A percentile compares a stretch with the other conserved stretches of the same genome.
Evolutionary conservation across 1,284 basidiomycete species (phyloP).

Genomic region (Cutaneotrichosporon dermatis): DNA sequence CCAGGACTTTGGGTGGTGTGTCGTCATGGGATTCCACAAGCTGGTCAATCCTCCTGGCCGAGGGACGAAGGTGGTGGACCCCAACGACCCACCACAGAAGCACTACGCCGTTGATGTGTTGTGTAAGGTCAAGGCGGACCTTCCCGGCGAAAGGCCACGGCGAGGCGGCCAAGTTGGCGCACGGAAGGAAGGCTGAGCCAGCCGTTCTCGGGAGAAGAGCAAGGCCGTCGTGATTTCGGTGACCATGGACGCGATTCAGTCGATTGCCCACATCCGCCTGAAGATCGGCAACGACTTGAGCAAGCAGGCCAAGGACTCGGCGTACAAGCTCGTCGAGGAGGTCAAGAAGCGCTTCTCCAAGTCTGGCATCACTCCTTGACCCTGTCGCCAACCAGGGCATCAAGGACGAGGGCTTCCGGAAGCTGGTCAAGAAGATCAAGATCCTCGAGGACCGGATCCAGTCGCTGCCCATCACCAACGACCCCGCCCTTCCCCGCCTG

Average conservation of each 20-base stretch:
- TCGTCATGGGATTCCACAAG: conserved; percentile 88
- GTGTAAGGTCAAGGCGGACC: conserved; percentile 69
- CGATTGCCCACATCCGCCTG: conserved; percentile 81
- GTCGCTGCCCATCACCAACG: conserved; percentile 67
- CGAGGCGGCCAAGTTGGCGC: conserved; percentile 60
- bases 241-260: conserved; percentile 77
- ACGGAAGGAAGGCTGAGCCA: conserved; percentile 61
- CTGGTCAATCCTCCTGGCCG: conserved; percentile 45
- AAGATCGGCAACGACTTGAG: conserved; percentile 87
- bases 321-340: conserved; percentile 85
- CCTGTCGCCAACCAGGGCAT: conserved; percentile 80
- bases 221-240: conserved; percentile 84
- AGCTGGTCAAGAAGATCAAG: conserved; percentile 78
- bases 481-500: conserved; percentile 67
- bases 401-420: conserved; percentile 86
- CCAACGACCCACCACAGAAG: conserved; percentile 72
- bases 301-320: conserved; percentile 68
- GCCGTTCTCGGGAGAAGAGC: conserved; percentile 68
- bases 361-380: conserved; percentile 67
- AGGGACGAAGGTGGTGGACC: conserved; percentile 34
- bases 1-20: conserved; percentile 93
- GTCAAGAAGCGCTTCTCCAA: conserved; percentile 84
- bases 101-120: conserved; percentile 94
- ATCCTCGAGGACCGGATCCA: conserved; percentile 78
- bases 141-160: conserved; percentile 66